Conservation (phyloP, 208 protist genomes). For the Leishmania amazonensis region DNA sequence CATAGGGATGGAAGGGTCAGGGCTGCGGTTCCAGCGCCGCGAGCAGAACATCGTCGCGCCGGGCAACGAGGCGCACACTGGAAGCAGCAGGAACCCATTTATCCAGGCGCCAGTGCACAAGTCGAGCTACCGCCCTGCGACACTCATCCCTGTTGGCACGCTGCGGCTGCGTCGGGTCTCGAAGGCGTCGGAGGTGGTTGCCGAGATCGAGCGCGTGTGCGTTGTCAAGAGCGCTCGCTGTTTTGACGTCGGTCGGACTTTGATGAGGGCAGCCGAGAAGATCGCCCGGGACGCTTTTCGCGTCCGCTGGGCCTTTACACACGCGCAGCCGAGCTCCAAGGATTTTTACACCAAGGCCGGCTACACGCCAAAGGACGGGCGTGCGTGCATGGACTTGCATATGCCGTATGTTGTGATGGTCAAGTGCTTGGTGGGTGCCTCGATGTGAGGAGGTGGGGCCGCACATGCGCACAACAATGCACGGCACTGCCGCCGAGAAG, state of each 20-base stretch:
- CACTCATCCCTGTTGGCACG: slow-evolving; percentile 31
- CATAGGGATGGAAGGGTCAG: slow-evolving; percentile 34
- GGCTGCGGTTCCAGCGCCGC: slow-evolving; percentile 30
- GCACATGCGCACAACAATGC: background rate
- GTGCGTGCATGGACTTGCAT: slow-evolving; percentile 23
- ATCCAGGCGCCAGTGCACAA: background rate
- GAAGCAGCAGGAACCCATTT: background rate
- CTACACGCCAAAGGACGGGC: slow-evolving; percentile 34
- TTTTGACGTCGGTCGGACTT: slow-evolving; percentile 25
- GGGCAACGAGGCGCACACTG: background rate
- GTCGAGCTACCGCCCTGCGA: slow-evolving; percentile 21
- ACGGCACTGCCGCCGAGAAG: background rate
- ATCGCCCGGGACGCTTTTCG: slow-evolving; percentile 40
- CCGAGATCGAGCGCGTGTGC: slow-evolving; percentile 49
- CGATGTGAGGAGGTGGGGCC: background rate
- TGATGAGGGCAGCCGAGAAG: slow-evolving; percentile 47
- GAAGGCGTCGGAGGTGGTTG: slow-evolving; percentile 33
- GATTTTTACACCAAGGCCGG: slow-evolving; percentile 44
- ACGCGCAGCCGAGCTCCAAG: slow-evolving; percentile 28
- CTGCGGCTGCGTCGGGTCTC: slow-evolving; percentile 36
- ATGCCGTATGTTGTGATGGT: slow-evolving; percentile 29
- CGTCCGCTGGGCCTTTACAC: slow-evolving; percentile 35
- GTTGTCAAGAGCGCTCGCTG: slow-evolving; percentile 35
- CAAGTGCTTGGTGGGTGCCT: slow-evolving; percentile 32
- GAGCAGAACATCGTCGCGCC: background rate